phyloP scores from a whole-genome alignment of 352 stramenopile genomes.

The Phytophthora ohioensis region DNA sequence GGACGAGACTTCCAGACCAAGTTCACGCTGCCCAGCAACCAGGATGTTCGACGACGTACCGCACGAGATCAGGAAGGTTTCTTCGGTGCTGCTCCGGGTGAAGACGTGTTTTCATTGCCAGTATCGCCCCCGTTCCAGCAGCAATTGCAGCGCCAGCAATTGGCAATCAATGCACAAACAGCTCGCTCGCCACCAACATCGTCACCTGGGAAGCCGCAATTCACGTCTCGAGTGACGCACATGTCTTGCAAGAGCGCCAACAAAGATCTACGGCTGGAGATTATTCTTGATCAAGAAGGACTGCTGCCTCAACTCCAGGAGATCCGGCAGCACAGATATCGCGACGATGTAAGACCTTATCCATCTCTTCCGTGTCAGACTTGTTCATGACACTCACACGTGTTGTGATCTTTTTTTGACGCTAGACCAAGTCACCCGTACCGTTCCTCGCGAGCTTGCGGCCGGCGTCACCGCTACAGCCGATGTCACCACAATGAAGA shows the following conservation, averaged over 20 bases:
- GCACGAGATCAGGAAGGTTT: constrained; percentile 73
- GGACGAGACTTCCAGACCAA: constrained; percentile 74
- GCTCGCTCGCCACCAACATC: constrained; percentile 18
- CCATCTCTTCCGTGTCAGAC: background rate
- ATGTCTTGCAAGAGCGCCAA: constrained; percentile 73
- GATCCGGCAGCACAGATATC: constrained; percentile 62
- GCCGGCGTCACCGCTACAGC: constrained; percentile 37
- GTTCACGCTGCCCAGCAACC: constrained; percentile 67
- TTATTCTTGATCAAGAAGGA: constrained; percentile 66
- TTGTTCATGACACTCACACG: background rate
- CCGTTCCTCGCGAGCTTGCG: constrained; percentile 54
- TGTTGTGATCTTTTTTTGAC: constrained; percentile 7
- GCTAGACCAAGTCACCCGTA: constrained; percentile 29
- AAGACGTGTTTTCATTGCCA: constrained; percentile 40
- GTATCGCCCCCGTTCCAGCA: constrained; percentile 45
- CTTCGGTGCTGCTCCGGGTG: constrained; percentile 46
- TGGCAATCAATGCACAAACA: constrained; percentile 25
- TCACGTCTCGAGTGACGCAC: constrained; percentile 54
- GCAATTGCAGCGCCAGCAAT: constrained; percentile 20
- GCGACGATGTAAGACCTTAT: constrained; percentile 48
- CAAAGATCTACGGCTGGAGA: constrained; percentile 63
- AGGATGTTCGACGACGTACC: constrained; percentile 64
- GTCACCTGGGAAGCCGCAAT: constrained; percentile 17
- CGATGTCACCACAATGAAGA: constrained; percentile 37
- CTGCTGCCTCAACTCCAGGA: constrained; percentile 63